Evolutionary conservation across 2,329 filamentous ascomycete genomes (phyloP), one percentile per base, ranked within the genome.

Genomic region (Fonsecaea monophora): DNA sequence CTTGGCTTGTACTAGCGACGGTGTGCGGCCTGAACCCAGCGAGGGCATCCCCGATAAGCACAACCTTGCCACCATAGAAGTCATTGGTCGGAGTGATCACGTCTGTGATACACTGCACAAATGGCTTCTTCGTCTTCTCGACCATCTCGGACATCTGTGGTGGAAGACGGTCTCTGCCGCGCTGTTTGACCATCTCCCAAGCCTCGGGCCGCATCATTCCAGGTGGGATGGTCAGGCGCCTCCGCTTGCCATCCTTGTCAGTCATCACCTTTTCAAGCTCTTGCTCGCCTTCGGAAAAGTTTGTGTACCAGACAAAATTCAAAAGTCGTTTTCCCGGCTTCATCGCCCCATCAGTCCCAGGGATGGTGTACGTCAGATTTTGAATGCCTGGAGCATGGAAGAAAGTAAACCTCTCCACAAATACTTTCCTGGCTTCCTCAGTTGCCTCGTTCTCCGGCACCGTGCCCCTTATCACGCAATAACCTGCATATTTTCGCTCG

Each of bases 381-480:
- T 64, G 61, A 18, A 67, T 69, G 6, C 65, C 65, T 12, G 68
- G 65, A 6, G 53, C 62, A 30, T 70, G 68, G 42, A 63, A 71
- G 64, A 69, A 71, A 10, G 64, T 68, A 34, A 69, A 66, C 21
- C 59, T 62, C 45, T 71, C 67, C 8, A 64, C 55, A 34, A 72
- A 72, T 42, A 56, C 64, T 15, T 63, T 60, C 38, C 64, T 75
- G 6, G 79, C 71, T 4, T 75, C 68, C 21, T 75, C 73, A 32
- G 76, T 78, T 3, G 78, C 76, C 40, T 79, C 76, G n/a, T 69
- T 62, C 68, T 83, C 81, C 1, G 68, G 72, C 3, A 83, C 72
- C 0, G 79, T 82, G 2, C 81, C 82, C 8, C 82, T 74, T 30
- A 81, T 77, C 3, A 79, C 79, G 67, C 79, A 78, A 72, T 83